Evolutionary conservation across 2,329 filamentous ascomycete species (phyloP), one percentile per base, ranked within the genome.

Genomic region (Colletotrichum liriopes): DNA sequence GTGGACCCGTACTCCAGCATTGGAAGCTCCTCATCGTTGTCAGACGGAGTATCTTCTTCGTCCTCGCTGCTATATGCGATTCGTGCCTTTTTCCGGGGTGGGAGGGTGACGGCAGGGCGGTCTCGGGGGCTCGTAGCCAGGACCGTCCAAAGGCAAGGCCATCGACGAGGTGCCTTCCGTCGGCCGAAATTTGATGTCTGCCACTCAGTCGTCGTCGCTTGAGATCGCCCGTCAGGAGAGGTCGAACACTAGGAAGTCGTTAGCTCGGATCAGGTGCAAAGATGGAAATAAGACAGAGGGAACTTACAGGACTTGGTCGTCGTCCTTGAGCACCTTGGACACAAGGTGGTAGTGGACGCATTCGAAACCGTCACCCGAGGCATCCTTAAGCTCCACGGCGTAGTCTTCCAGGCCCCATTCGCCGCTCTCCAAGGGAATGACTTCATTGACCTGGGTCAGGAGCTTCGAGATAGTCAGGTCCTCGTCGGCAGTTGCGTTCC

Each of bases 361-460:
- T 82, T 98, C 96, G 75, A 94, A 98, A 56, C 89, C 91, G 23
- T 82, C 84, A n/a, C 87, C 88, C 47, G 84, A 82, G 37, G 78
- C 77, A 67, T 88, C 86, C 26, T 82, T 81, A 4, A 98, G 87
- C 81, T 97, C 93, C 39, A 98, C 94, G 11, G 89, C 89, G 81
- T 98, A 98, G 79, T 98, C 94, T 78, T 98, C 95, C 4, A 98
- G 83, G 0, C 94, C 94, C 94, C 94, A 98, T 72, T 94, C 87
- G 51, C 87, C 87, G 68, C 92, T 91, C 83, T 98, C 95, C 0
- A 98, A 89, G 0, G 95, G 95, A 2, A 98, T 85, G 20, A 93
- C 87, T 54, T 93, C 90, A 81, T 97, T 95, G 75, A 98, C 86
- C 73, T 94, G 89, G 74, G 93, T 90, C 47, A 98, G 86, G 2